Conservation (phyloP, 768 basidiomycete genomes). For the Leccinum truebloodii region DNA sequence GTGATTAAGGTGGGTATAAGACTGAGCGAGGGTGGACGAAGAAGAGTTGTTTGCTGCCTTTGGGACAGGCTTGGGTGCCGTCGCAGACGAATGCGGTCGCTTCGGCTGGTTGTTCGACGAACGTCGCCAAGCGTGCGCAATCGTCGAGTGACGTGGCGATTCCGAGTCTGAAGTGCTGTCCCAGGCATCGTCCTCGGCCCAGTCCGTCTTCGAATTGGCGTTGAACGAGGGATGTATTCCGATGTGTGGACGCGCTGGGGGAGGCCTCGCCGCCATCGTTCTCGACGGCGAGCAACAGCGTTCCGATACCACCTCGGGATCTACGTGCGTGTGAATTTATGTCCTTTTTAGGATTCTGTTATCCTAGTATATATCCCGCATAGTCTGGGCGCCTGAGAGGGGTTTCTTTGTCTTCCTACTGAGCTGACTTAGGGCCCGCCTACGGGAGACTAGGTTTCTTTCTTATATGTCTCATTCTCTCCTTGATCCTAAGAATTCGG, state of each 20-base stretch:
- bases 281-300: conserved; percentile 21
- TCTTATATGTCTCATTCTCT: conserved; percentile 5
- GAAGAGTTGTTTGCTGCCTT: conserved; percentile 49
- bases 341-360: background rate
- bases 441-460: no score
- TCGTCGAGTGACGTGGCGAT: conserved; percentile 56
- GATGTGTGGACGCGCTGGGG: conserved; percentile 74
- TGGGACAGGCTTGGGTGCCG: conserved; percentile 59
- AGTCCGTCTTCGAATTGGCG: conserved; percentile 54
- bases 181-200: conserved; percentile 89
- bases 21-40: conserved; percentile 70
- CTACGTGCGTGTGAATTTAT: conserved; percentile 8
- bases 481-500: background rate
- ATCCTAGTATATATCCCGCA: no score
- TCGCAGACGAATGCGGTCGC: conserved; percentile 33
- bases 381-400: no score
- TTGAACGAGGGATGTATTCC: conserved; percentile 53
- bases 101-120: conserved; percentile 23
- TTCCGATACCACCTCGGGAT: background rate
- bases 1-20: conserved; percentile 77
- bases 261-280: conserved; percentile 57
- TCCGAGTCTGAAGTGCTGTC: conserved; percentile 82
- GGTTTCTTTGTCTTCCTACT: no score
- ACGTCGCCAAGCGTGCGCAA: conserved; percentile 47
- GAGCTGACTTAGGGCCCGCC: no score